Base-by-base conservation (phyloP, 2,329 filamentous ascomycete genomes). In the Clathrospora elynae region DNA sequence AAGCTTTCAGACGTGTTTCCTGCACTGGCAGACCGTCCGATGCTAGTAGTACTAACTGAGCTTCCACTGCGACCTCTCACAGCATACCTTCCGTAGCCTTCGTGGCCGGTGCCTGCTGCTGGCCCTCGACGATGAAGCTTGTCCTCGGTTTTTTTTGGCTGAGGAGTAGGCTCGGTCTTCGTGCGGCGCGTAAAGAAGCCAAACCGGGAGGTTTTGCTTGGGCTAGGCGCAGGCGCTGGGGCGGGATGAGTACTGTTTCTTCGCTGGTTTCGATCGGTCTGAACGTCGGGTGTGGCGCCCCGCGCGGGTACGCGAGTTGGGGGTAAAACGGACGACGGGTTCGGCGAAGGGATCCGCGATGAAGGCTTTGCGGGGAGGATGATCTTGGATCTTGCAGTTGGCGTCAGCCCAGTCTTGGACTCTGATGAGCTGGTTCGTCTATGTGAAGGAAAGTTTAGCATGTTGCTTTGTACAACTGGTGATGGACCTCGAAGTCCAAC, bases 41-140 rank as follows among this genome's bases (percentile, higher is more conserved):
- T 73, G 17, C 73, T 77, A n/a, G 74, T 74, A 16, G 73, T 55
- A 47, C 75, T 80, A 6, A 77, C 72, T 13, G 76, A 73, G 58
- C 81, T 85, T 46, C 79, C 81, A 59, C 84, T 89, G 39, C 86
- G 80, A 19, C 85, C 80, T 44, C 84, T 80, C 4, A 78, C 73
- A 2, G 84, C 83, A 42, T 88, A 75, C 42, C 80, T 80, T 1
- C 86, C 86, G 59, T 92, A 91, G 1, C 87, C 87, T 72, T 97
- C 92, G 61, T 97, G 90, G 0, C 92, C 92, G 24, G 92, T 97
- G n/a, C 92, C 92, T 26, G 92, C 92, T 11, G 81, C 83, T 14
- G 92, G 92, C 0, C 92, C 91, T 68, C 90, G 92, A 18, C 87
- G 59, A 2, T 55, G 55, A 16, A 74, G 48, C 6, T 74, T 63